phyloP scores from a whole-genome alignment of 495 filamentous ascomycete genomes.

The Aspergillus ellipticus region DNA sequence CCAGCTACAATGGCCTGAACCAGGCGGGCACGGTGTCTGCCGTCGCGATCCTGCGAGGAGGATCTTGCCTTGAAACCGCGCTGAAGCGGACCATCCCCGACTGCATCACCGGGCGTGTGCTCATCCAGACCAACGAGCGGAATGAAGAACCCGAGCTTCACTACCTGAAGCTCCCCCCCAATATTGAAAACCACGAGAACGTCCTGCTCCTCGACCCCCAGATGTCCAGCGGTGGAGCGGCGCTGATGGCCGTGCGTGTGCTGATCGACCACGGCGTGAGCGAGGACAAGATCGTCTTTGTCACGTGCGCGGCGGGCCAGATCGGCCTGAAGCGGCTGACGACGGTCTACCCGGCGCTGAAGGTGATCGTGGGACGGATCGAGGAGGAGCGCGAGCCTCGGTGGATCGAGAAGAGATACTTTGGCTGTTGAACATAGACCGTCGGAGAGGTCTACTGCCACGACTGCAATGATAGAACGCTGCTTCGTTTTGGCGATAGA shows the following conservation, averaged over 20 bases:
- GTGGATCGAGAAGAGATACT: conserved; percentile 81
- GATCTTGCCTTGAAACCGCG: conserved; percentile 81
- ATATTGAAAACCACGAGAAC: conserved; percentile 66
- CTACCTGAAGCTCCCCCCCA: conserved; percentile 69
- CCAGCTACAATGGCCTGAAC: conserved; percentile 63
- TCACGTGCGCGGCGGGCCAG: conserved; percentile 80
- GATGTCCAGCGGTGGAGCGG: conserved; percentile 89
- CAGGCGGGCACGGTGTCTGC: conserved; percentile 72
- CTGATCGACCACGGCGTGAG: conserved; percentile 91
- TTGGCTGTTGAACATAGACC: conserved; percentile 58
- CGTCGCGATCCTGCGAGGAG: conserved; percentile 83
- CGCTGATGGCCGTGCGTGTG: conserved; percentile 93
- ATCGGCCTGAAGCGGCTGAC: conserved; percentile 76
- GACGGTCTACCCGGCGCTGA: conserved; percentile 80
- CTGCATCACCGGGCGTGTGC: conserved; percentile 79
- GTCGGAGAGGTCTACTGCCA: not conserved
- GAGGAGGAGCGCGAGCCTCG: conserved; percentile 70
- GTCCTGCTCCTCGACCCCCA: conserved; percentile 89
- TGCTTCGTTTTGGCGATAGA: conserved; percentile 2
- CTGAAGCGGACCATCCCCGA: conserved; percentile 87
- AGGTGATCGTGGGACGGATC: conserved; percentile 77
- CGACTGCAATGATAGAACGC: not conserved
- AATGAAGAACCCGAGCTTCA: conserved; percentile 91
- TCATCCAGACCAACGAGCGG: conserved; percentile 82
- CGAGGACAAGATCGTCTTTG: conserved; percentile 80